A percentile compares a stretch with the other conserved stretches of the same genome.
These are phyloP conservation scores for Aureobasidium sp. DNA, from an alignment of 2,329 filamentous ascomycete species.

Conservation along the genomic window DNA sequence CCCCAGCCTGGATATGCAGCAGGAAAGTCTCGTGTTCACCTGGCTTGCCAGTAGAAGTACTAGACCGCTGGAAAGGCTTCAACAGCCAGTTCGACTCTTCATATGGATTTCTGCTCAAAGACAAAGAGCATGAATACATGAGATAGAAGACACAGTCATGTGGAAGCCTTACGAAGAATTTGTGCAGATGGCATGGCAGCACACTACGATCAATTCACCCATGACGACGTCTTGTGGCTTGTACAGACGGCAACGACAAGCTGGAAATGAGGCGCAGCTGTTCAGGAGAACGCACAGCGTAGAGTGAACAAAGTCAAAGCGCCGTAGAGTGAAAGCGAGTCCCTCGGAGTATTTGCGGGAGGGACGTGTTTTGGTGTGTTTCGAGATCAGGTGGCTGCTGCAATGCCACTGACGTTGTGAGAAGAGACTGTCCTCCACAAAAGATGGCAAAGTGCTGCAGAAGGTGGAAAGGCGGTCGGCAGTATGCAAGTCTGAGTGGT, in stretches of 20 bases:
- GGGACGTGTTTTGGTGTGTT: neutral
- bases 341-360: neutral
- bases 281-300: neutral
- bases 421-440: neutral
- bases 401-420: neutral
- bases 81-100: conserved; percentile 54
- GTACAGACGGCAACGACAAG: neutral
- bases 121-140: neutral
- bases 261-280: conserved; percentile 7
- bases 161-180: conserved; percentile 1
- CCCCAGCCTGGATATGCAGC: conserved; percentile 62
- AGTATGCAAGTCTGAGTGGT: neutral
- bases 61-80: conserved; percentile 59
- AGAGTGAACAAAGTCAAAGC: neutral
- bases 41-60: conserved; percentile 34
- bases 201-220: conserved; percentile 63
- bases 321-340: neutral
- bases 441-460: neutral
- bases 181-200: conserved; percentile 69
- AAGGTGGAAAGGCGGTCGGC: neutral
- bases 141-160: neutral
- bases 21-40: conserved; percentile 75
- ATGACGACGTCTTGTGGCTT: neutral
- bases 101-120: conserved; percentile 22
- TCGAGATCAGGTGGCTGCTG: neutral